Base-by-base conservation (phyloP, 371 early-diverging fungal species). In the Mortierella sp. region DNA sequence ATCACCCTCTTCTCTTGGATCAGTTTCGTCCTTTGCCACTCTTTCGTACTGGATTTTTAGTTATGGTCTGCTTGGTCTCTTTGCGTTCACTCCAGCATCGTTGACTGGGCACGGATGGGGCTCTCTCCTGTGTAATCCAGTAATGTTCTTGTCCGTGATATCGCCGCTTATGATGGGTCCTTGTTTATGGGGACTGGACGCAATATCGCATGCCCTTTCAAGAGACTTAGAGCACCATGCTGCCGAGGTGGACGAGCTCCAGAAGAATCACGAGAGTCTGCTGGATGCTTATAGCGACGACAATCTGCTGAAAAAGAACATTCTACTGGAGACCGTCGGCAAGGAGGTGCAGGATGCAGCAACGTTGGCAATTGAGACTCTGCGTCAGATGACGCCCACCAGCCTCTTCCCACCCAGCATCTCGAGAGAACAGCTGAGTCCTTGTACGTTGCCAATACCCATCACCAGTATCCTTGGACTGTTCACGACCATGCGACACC, bases 321-420 rank as follows among this genome's bases (percentile, higher is more conserved):
- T 62, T 47, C 76, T 47, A 51, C 79, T 50, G 52, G 75, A 50
- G 41, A 58, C 60, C 52, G 80, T 64, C 24, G 60, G 48, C 31
- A 82, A 83, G 58, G 86, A 88, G 64, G 79, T 86, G 2, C 73
- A 80, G 44, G 85, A 84, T 67, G 83, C 83, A 12, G 82, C 86
- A 2, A 55, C 80, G 0, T 81, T 86, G 72, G 82, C 85, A 3
- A 81, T 81, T 24, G 82, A 85, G 15, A 83, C 85, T 1, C 57
- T 88, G 14, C 84, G 86, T 46, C 88, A 88, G 49, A 69, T 75
- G 76, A 75, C 76, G 6, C 76, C 76, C 6, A 53, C 50, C 19
- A 69, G 64, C 39, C 58, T 75, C 21, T 75, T 75, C 60, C 75
- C 68, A 14, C 75, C 68, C 5, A 73, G 63, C 37, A 37, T 75